These are phyloP conservation scores for Suhomyces prunicola DNA, from an alignment of 805 yeast species.

Conservation along the genomic window DNA sequence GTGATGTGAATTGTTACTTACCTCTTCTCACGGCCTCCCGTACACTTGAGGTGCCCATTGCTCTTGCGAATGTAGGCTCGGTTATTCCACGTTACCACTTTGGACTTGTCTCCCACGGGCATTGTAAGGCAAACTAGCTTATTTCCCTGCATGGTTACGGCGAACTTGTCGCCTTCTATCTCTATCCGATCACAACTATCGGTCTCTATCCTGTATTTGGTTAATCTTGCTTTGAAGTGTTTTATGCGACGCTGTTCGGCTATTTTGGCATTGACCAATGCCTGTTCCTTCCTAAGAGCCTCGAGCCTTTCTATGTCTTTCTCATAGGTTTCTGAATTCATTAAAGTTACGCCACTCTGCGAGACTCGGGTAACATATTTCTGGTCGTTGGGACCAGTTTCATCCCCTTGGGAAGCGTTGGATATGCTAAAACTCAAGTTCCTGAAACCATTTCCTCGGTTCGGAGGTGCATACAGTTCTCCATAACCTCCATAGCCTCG, in stretches of 20 bases:
- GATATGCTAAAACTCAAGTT: conserved; percentile 26
- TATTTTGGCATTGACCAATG: conserved; percentile 11
- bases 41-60: conserved; percentile 25
- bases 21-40: conserved; percentile 11
- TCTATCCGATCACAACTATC: conserved; percentile 45
- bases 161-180: conserved; percentile 43
- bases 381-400: neutral
- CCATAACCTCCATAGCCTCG: neutral
- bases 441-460: conserved; percentile 11
- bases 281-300: conserved; percentile 12
- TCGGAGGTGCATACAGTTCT: neutral
- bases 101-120: conserved; percentile 14
- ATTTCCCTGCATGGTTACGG: conserved; percentile 38
- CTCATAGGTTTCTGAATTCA: conserved; percentile 34
- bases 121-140: conserved; percentile 38
- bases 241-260: conserved; percentile 13
- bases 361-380: conserved; percentile 28
- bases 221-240: conserved; percentile 14
- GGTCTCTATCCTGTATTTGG: conserved; percentile 31
- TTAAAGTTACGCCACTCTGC: conserved; percentile 37
- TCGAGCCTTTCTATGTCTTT: conserved; percentile 20
- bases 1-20: conserved; percentile 5
- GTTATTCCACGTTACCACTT: conserved; percentile 30
- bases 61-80: conserved; percentile 20
- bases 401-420: conserved; percentile 4